These are phyloP conservation scores for Aspergillus felis DNA, from an alignment of 2,329 filamentous ascomycete genomes.

Conservation along the genomic window DNA sequence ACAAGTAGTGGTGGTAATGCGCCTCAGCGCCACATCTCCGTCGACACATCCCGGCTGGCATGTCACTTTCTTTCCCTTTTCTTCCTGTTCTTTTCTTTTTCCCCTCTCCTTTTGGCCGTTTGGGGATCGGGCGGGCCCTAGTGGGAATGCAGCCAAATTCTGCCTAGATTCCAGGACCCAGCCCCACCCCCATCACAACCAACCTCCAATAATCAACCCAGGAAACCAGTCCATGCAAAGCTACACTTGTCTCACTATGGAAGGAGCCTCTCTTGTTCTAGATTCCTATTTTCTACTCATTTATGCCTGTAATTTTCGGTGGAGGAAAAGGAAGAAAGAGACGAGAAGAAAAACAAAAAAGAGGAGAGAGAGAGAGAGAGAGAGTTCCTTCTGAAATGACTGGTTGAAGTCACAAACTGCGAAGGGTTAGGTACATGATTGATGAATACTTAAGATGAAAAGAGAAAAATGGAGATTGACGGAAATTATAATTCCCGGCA, in stretches of 20 bases:
- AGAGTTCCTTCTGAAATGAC: background rate
- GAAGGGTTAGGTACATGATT: too few species aligned
- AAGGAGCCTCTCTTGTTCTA: background rate
- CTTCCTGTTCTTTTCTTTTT: background rate
- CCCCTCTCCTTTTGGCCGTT: background rate
- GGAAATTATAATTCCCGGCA: too few species aligned
- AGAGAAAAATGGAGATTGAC: too few species aligned
- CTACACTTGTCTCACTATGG: background rate
- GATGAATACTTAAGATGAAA: too few species aligned
- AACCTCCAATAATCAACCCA: background rate
- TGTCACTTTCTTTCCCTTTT: background rate
- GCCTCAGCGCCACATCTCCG: slow-evolving; percentile 3
- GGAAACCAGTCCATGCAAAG: background rate
- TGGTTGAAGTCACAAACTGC: background rate
- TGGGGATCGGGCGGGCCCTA: slow-evolving; percentile 16
- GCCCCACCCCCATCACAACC: background rate
- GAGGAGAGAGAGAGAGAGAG: too few species aligned
- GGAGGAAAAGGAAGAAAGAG: background rate
- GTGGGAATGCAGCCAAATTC: slow-evolving; percentile 16
- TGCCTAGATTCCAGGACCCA: background rate
- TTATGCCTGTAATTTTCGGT: background rate
- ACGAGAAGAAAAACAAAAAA: too few species aligned
- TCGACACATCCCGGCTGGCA: background rate
- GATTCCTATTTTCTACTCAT: background rate
- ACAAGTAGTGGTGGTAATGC: background rate